Percentiles rank a stretch among this genome's conserved stretches.
phyloP scores from a whole-genome alignment of 192 early-diverging fungal species.

The Funneliformis geosporum region DNA sequence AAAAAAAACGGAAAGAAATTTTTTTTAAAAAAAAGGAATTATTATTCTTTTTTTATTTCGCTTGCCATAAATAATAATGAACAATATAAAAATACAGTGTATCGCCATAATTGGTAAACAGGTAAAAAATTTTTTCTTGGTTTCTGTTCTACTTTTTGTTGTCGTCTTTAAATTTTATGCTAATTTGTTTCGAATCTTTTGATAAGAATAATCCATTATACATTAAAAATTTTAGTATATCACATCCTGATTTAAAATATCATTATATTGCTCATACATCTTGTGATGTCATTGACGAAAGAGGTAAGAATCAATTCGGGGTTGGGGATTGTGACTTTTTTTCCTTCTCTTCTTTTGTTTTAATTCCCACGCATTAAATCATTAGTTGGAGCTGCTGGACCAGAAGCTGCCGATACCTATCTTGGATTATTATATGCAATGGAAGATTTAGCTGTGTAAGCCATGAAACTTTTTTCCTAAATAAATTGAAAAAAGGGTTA shows the following conservation, averaged over 20 bases:
- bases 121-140: neutral
- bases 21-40: neutral
- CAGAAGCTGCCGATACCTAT: slow-evolving; percentile 78
- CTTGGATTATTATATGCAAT: slow-evolving; percentile 86
- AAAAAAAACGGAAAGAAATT: too few relatives aligned
- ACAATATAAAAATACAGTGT: slow-evolving; percentile 28
- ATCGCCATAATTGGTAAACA: slow-evolving; percentile 28
- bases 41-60: neutral
- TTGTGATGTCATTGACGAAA: slow-evolving; percentile 87
- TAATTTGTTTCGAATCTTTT: neutral
- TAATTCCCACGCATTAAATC: slow-evolving; percentile 18
- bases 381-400: slow-evolving; percentile 38
- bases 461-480: neutral
- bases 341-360: neutral
- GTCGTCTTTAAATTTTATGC: neutral
- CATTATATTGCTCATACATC: slow-evolving; percentile 92
- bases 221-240: slow-evolving; percentile 73
- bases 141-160: neutral
- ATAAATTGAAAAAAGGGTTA: neutral
- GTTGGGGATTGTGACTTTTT: neutral
- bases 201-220: slow-evolving; percentile 83
- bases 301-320: slow-evolving; percentile 48
- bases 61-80: neutral
- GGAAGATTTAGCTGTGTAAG: slow-evolving; percentile 87
- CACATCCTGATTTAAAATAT: slow-evolving; percentile 81